These are phyloP conservation scores for Ustilago vetiveriae DNA, from an alignment of 1,284 basidiomycete genomes.

Conservation along the genomic window DNA sequence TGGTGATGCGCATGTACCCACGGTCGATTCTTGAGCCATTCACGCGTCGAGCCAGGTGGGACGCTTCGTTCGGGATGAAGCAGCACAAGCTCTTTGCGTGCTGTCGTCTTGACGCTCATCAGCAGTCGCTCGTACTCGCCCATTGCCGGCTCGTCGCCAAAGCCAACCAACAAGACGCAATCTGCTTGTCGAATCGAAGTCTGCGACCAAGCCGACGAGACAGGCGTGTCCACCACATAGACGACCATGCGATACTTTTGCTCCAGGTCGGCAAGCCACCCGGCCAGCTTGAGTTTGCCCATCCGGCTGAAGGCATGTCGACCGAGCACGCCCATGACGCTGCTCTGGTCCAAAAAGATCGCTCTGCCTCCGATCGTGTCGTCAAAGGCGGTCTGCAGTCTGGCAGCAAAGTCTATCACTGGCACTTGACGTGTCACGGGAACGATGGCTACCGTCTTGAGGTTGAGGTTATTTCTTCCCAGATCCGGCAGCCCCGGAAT, in stretches of 20 bases:
- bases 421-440: constrained; percentile 70
- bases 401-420: constrained; percentile 63
- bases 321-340: constrained; percentile 64
- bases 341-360: constrained; percentile 63
- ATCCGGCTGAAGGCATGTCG: constrained; percentile 66
- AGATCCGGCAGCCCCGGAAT: constrained; percentile 61
- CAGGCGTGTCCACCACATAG: constrained; percentile 65
- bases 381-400: constrained; percentile 60
- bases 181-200: constrained; percentile 77
- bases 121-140: constrained; percentile 90
- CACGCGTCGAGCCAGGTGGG: constrained; percentile 87
- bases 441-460: constrained; percentile 90
- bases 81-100: constrained; percentile 93
- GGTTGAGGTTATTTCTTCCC: constrained; percentile 85
- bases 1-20: constrained; percentile 95
- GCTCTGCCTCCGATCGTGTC: constrained; percentile 60
- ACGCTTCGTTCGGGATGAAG: constrained; percentile 92
- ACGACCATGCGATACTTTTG: constrained; percentile 64
- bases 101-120: constrained; percentile 93
- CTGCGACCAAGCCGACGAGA: constrained; percentile 64
- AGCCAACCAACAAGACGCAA: constrained; percentile 92
- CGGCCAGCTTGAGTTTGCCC: constrained; percentile 66
- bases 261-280: constrained; percentile 66
- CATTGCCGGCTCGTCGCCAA: constrained; percentile 79
- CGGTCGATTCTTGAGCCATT: constrained; percentile 95